phyloP scores from a whole-genome alignment of 2,329 filamentous ascomycete genomes.

The Domatiomyces globalis region DNA sequence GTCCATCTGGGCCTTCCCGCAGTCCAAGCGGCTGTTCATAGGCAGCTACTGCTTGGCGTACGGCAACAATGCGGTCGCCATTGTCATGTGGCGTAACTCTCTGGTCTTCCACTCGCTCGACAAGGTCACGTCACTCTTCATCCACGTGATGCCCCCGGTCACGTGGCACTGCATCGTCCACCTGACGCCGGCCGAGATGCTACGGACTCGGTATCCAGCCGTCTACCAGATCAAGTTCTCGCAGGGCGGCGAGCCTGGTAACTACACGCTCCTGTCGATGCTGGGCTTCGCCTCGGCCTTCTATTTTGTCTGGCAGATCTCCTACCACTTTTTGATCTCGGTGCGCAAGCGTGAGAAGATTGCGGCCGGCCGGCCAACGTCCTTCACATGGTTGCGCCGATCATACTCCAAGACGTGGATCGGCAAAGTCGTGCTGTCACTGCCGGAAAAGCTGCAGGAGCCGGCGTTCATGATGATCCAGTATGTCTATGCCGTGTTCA shows the following conservation, averaged over 20 bases:
- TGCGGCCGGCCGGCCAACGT: slow-evolving; percentile 83
- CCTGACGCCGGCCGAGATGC: slow-evolving; percentile 51
- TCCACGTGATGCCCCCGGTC: slow-evolving; percentile 97
- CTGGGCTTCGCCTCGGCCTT: slow-evolving; percentile 86
- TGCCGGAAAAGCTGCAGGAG: slow-evolving; percentile 66
- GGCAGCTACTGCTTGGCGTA: slow-evolving; percentile 83
- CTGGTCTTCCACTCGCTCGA: slow-evolving; percentile 97
- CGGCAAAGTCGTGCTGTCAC: slow-evolving; percentile 65
- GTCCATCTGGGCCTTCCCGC: slow-evolving; percentile 79
- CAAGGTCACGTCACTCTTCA: slow-evolving; percentile 94
- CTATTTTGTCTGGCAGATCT: slow-evolving; percentile 82
- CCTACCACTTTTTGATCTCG: slow-evolving; percentile 90
- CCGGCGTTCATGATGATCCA: slow-evolving; percentile 92
- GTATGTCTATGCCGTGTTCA: slow-evolving; percentile 76
- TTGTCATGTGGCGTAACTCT: slow-evolving; percentile 98
- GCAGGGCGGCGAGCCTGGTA: slow-evolving; percentile 54
- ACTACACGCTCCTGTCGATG: slow-evolving; percentile 73
- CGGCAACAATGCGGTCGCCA: slow-evolving; percentile 93
- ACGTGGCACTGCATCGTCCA: slow-evolving; percentile 88
- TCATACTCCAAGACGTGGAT: slow-evolving; percentile 86
- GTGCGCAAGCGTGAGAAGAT: slow-evolving; percentile 92
- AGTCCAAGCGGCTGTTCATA: slow-evolving; percentile 82
- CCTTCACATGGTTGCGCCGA: slow-evolving; percentile 89
- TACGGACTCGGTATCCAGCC: slow-evolving; percentile 63
- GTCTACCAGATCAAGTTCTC: slow-evolving; percentile 66